These are phyloP conservation scores for Pelargonium fulgidum DNA, from an alignment of 441 rosid species.

Conservation along the genomic window DNA sequence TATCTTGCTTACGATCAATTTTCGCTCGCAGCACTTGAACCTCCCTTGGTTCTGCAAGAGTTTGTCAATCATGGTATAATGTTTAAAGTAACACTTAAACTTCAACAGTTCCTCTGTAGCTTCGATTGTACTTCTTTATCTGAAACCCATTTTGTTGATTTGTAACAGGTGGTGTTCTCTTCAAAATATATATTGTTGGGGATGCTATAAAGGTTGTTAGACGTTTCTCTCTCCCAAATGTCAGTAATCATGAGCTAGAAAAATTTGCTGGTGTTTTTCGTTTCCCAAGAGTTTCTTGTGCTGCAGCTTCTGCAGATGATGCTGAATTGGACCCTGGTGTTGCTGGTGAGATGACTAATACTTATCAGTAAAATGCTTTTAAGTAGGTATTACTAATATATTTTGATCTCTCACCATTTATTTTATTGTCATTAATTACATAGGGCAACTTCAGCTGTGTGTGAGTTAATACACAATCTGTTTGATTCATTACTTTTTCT, in stretches of 20 bases:
- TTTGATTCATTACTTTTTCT: neutral
- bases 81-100: slow-evolving; percentile 1
- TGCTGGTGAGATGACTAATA: neutral
- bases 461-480: neutral
- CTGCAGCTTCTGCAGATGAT: slow-evolving; percentile 86
- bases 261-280: slow-evolving; percentile 57
- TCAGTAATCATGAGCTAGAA: slow-evolving; percentile 43
- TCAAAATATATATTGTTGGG: slow-evolving; percentile 61
- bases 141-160: no score
- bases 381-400: neutral
- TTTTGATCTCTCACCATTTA: no score
- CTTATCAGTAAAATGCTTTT: neutral
- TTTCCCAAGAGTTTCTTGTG: slow-evolving; percentile 85
- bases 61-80: slow-evolving; percentile 62
- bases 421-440: no score
- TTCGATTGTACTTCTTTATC: no score
- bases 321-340: slow-evolving; percentile 72
- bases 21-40: slow-evolving; percentile 54
- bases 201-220: slow-evolving; percentile 55
- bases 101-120: neutral
- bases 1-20: slow-evolving; percentile 54
- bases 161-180: slow-evolving; percentile 51
- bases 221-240: slow-evolving; percentile 60
- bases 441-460: neutral
- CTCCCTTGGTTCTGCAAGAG: slow-evolving; percentile 60